Base-by-base conservation (phyloP, 2,329 filamentous ascomycete species). In the Emmonsia crescens region DNA sequence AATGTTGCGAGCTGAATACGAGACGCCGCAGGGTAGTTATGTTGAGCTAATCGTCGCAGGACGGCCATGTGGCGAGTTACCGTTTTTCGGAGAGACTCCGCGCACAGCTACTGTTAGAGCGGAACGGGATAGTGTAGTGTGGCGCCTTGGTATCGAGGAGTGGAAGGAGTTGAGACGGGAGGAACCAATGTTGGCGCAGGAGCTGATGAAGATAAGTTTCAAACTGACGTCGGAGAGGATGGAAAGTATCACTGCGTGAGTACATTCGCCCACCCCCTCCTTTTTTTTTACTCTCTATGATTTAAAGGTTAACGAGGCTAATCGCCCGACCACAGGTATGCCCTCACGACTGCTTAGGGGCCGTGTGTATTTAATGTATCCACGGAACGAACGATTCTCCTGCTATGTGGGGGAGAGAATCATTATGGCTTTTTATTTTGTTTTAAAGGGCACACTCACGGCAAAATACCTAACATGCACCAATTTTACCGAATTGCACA, bases 181-280 rank as follows among this genome's bases (percentile, higher is more conserved):
- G 61, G 83, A 95, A 68, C 83, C 85, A 0, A 89, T 91, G 48
- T 85, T 96, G 62, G 91, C 91, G 56, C 83, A 85, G 69, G 94
- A 99, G 76, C 71, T 99, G 69, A 75, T 99, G 72, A 87, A 86
- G 69, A 86, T 97, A 58, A 89, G 89, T n/a, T 74, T 99, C 72
- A 96, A 96, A 79, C 76, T 99, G 73, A 97, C 93, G 49, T 95
- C 88, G 61, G 94, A 99, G 81, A 82, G 94, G 67, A 96, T 97
- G 91, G 83, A 85, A 69, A 82, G 83, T 60, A 85, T 87, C 65
- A 86, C 84, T 29, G 81, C 79, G 73, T 83, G 75, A 72, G 78
- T 54, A n/a, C 51, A 52, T 27, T 60, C 44, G n/a, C n/a, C n/a
- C n/a, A n/a, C 40, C 29, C 29, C 21, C 10, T 54, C 31, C 19